Base-by-base conservation (phyloP, 257 asterid genomes). In the Penstemon barbatus region DNA sequence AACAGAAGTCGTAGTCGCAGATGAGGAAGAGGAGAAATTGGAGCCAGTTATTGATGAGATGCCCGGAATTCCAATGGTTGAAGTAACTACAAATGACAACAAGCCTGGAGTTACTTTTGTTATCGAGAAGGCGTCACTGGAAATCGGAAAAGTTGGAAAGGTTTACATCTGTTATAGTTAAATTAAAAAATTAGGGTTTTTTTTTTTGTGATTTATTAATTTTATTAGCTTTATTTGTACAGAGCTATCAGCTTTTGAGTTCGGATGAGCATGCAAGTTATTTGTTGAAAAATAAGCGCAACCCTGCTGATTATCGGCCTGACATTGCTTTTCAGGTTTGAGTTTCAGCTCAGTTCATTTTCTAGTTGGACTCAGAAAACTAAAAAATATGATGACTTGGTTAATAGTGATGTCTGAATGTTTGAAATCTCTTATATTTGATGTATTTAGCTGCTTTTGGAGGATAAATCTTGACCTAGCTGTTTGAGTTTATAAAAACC, bases 141-240 rank as follows among this genome's bases (percentile, higher is more conserved):
- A 90, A 76, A 83, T 88, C 51, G 99, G 92, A 0, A 84, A 93
- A 90, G 87, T 90, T 68, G 99, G 97, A 61, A 93, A 88, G 97
- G 97, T 93, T 66, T 41, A 57, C 8, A 0, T 61, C 36, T 65
- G 69, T 63, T 5, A 3, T 12, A 45, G 8, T 44, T 5, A 9
- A 15, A 25, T 25, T 25, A 1, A 25, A 25, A 25, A 25, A 25
- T 25, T 25, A 25, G 33, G 15, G 45, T 18, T 66, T 42, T 12
- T 7, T 19, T 44, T 8, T 55, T 67, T 42, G 51, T 75, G 8
- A 49, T 33, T 46, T 53, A 5, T 57, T 6, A 0, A 40, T 10
- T 3, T 46, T 58, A 41, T 71, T 46, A 1, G 0, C 41, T 62
- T 69, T 65, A 25, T 25, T 53, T 52, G 8, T 75, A 15, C 86